Conservation (phyloP, 2,329 filamentous ascomycete genomes). For the Ophiostoma perfectum region DNA sequence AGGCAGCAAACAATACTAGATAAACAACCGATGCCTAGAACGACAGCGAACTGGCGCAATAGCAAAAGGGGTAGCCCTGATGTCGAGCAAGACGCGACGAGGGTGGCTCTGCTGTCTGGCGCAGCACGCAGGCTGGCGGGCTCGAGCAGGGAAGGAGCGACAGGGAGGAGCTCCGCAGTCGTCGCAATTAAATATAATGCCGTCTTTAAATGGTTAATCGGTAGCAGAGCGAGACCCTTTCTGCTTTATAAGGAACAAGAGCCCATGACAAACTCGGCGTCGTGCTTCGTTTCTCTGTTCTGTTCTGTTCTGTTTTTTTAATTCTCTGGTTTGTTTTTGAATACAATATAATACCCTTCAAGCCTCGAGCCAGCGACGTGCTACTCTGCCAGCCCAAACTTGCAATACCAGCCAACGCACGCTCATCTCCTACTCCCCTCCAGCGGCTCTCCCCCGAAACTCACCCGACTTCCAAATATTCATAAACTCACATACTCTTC, state of each 20-base stretch:
- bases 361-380: not conserved
- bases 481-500: not conserved
- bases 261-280: constrained; percentile 1
- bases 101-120: too few species aligned
- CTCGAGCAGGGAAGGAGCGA: not conserved
- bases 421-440: not conserved
- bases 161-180: constrained; percentile 9
- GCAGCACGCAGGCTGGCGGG: too few species aligned
- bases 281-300: not conserved
- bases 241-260: not conserved
- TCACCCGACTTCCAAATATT: not conserved
- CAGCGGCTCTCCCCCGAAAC: not conserved
- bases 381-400: not conserved
- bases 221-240: not conserved
- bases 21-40: not conserved
- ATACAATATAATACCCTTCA: not conserved
- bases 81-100: too few species aligned
- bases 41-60: too few species aligned
- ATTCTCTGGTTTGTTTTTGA: not conserved
- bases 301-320: not conserved
- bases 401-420: not conserved
- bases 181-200: not conserved
- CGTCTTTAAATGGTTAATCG: not conserved
- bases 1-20: not conserved
- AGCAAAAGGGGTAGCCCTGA: too few species aligned